Percentiles rank a stretch among this genome's conserved stretches.
Evolutionary conservation across 140 eudicot species (phyloP).

Genomic region (Anethum foeniculum): DNA sequence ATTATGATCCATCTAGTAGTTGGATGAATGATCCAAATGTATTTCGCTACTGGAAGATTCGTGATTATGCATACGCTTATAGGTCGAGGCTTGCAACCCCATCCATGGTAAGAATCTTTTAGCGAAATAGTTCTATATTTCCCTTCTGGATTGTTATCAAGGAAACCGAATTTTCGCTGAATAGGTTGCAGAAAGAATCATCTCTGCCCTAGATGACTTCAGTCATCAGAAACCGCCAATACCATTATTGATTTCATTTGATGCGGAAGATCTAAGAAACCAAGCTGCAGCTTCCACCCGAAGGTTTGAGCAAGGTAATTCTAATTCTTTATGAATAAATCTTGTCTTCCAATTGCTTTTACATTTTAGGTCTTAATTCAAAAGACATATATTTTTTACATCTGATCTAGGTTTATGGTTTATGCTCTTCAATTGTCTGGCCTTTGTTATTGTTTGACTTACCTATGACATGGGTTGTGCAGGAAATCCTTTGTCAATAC

Average conservation of each 20-base stretch:
- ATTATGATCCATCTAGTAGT: conserved; percentile 52
- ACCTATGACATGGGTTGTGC: conserved; percentile 19
- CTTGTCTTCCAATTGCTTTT: background rate
- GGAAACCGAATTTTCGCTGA: background rate
- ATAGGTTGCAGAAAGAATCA: conserved; percentile 79
- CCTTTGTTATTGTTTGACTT: background rate
- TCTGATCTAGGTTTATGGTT: background rate
- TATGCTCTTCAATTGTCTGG: background rate
- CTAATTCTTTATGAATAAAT: background rate
- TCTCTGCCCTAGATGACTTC: conserved; percentile 69
- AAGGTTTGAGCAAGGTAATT: conserved; percentile 80
- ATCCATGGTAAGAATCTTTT: conserved; percentile 43
- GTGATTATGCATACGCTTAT: conserved; percentile 89
- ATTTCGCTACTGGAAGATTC: conserved; percentile 89
- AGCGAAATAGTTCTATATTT: background rate
- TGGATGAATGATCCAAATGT: conserved; percentile 36
- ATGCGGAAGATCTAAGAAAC: conserved; percentile 66
- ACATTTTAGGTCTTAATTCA: background rate
- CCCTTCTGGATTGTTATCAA: background rate
- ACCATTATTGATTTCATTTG: conserved; percentile 67
- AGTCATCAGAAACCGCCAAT: conserved; percentile 50
- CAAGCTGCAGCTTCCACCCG: conserved; percentile 93
- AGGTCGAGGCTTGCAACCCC: conserved; percentile 63
- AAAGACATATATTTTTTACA: background rate
- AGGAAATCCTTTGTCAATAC: conserved; percentile 73